Evolutionary conservation across 2,329 filamentous ascomycete species (phyloP).

Genomic region (Trichoderma oligosporum): DNA sequence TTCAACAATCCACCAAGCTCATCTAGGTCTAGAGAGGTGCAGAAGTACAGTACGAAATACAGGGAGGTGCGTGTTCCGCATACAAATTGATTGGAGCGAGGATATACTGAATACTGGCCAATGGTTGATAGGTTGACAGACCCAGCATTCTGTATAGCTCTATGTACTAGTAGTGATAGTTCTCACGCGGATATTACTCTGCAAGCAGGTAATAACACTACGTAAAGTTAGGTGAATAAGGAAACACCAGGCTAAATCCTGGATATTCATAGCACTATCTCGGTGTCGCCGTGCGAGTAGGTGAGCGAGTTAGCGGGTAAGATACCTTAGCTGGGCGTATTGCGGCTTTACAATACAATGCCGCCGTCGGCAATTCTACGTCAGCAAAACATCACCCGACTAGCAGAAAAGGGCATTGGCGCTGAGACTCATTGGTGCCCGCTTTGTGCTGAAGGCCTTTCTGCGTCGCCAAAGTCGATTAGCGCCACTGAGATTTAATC

Average conservation of each 20-base stretch:
- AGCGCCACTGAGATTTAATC: background rate
- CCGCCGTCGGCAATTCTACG: background rate
- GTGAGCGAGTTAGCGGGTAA: background rate
- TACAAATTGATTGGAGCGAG: too few species aligned
- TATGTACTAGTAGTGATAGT: background rate
- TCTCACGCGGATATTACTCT: background rate
- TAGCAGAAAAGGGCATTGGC: background rate
- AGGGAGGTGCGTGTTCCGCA: too few species aligned
- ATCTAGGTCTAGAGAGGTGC: background rate
- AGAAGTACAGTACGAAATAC: constrained; percentile 2
- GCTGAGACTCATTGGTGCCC: constrained; percentile 14
- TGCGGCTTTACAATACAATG: background rate
- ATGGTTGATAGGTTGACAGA: too few species aligned
- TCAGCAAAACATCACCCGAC: constrained; percentile 10
- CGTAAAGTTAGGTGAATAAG: too few species aligned
- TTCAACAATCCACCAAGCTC: constrained; percentile 8
- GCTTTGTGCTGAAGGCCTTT: background rate
- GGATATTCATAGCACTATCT: background rate
- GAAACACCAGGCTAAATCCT: too few species aligned
- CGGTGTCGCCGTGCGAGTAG: background rate
- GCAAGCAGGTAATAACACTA: background rate
- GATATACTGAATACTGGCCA: too few species aligned
- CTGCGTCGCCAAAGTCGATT: constrained; percentile 1
- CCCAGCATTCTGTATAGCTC: too few species aligned
- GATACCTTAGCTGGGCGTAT: constrained; percentile 1